Conservation (phyloP, 495 filamentous ascomycete species). For the Neurospora sublineolata region DNA sequence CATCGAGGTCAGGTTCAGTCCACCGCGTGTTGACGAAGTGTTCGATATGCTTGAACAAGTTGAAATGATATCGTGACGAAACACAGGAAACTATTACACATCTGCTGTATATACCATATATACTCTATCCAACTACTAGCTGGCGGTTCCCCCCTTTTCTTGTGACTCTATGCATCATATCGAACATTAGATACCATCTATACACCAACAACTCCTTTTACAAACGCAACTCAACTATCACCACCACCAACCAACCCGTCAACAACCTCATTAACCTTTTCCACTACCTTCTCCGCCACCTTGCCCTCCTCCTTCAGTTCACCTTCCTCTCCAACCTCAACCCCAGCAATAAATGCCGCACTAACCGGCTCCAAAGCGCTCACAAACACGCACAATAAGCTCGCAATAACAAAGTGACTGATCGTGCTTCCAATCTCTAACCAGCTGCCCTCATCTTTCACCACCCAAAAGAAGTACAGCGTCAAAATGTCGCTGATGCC, state of each 20-base stretch:
- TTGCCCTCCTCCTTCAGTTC: constrained; percentile 2
- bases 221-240: background rate
- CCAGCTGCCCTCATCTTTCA: constrained; percentile 92
- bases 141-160: background rate
- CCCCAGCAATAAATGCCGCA: constrained; percentile 69
- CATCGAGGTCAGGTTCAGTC: background rate
- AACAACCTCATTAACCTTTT: constrained; percentile 12
- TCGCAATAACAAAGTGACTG: constrained; percentile 87
- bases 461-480: constrained; percentile 95
- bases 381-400: constrained; percentile 81
- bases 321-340: constrained; percentile 48
- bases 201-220: background rate
- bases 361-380: constrained; percentile 77
- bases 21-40: background rate
- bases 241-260: constrained; percentile 1
- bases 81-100: background rate
- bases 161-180: background rate
- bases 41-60: background rate
- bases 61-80: background rate
- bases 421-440: constrained; percentile 95
- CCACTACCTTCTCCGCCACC: constrained; percentile 13
- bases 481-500: constrained; percentile 85
- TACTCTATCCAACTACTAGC: background rate
- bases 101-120: background rate
- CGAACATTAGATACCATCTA: background rate